A percentile compares a stretch with the other conserved stretches of the same genome.
Evolutionary conservation across 768 basidiomycete genomes (phyloP).

Genomic region (Phlebiopsis gigantea): DNA sequence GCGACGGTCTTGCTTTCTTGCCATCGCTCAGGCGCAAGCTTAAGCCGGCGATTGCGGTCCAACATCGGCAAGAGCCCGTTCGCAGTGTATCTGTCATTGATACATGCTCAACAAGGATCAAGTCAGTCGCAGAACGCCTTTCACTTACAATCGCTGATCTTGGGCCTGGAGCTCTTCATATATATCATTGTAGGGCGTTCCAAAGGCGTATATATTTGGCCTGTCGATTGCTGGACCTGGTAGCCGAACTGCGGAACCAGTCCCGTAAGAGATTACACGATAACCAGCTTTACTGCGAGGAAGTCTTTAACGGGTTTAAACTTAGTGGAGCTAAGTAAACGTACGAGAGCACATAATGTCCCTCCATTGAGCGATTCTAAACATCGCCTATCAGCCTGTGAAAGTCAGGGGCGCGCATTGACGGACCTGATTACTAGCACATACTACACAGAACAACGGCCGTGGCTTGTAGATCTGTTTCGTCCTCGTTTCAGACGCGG

Average conservation of each 20-base stretch:
- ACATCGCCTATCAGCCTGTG: conserved; percentile 9
- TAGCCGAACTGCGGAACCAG: conserved; percentile 93
- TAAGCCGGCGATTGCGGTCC: conserved; percentile 90
- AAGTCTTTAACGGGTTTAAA: neutral
- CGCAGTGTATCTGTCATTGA: conserved; percentile 74
- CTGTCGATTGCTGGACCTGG: conserved; percentile 96
- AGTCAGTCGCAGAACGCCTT: no score
- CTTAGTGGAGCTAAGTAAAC: conserved; percentile 26
- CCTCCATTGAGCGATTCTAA: conserved; percentile 98
- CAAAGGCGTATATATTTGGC: conserved; percentile 95
- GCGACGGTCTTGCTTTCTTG: conserved; percentile 85
- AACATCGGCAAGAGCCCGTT: conserved; percentile 96
- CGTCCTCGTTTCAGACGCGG: neutral
- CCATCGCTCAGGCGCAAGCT: conserved; percentile 94
- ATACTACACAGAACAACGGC: conserved; percentile 94
- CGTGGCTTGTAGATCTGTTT: conserved; percentile 48
- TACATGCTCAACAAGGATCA: neutral
- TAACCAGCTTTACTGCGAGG: conserved; percentile 77
- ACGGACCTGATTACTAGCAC: conserved; percentile 95
- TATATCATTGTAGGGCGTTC: conserved; percentile 94
- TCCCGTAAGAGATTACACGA: conserved; percentile 90
- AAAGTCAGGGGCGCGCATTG: conserved; percentile 2
- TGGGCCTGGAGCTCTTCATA: conserved; percentile 85
- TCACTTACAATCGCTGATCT: conserved; percentile 78
- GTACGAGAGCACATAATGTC: conserved; percentile 84